Base-by-base conservation (phyloP, 2,329 filamentous ascomycete species). In the Monosporascus sp. region DNA sequence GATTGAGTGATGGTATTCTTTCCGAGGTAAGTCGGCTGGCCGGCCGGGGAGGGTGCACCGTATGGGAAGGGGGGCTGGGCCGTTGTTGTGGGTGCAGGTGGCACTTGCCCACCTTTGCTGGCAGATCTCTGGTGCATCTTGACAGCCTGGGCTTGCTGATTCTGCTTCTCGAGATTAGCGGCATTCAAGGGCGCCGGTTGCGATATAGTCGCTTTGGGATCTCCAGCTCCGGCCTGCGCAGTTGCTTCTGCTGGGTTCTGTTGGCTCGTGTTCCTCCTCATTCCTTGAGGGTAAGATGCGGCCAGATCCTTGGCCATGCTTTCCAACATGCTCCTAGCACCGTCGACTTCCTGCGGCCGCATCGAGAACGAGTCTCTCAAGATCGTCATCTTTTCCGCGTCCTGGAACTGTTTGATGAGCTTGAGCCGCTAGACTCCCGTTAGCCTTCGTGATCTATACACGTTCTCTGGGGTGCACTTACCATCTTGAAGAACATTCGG, bases 61-160 rank as follows among this genome's bases (percentile, higher is more conserved):
- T 85, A 76, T 26, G 73, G 69, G 65, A 83, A 84, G 0, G 82
- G 82, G 17, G 82, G 77, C 57, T 84, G 80, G 16, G 76, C 63
- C 1, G 77, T 77, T 0, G 80, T 85, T 17, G 83, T 82, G 9
- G 83, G 81, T 14, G 80, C 74, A 3, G 82, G 81, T 0, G 78
- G 69, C 56, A n/a, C 43, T 22, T 80, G 76, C 8, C 71, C 73
- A 8, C 69, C 69, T 63, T 79, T 81, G 64, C 73, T 77, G 36
- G 61, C 67, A 5, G 71, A 69, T 51, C 73, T 73, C 54, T 76
- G 73, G 52, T 75, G 75, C 59, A 73, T 67, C 56, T 81, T 78
- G 53, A 76, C 65, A 5, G 73, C 73, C 55, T 79, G 74, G 2
- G 31, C 31, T 34, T 34, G 31, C 11, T 34, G 31, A 34, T 74